Evolutionary conservation across 2,329 filamentous ascomycete genomes (phyloP).

Genomic region (Sporothrix mexicana): DNA sequence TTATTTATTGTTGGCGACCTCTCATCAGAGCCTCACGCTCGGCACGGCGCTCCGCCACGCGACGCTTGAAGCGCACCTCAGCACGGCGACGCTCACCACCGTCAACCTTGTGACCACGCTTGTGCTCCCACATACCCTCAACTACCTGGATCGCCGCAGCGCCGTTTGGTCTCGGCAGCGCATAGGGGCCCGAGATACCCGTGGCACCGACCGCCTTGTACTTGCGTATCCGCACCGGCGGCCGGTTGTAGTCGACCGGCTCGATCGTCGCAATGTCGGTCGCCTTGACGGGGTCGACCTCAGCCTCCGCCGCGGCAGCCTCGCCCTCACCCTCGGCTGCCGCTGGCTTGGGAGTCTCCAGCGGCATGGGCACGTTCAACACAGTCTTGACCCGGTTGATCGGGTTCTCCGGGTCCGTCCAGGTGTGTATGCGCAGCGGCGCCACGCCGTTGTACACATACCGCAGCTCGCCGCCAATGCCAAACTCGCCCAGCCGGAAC

Average conservation of each 20-base stretch:
- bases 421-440: slow-evolving; percentile 56
- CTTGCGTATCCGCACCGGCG: slow-evolving; percentile 59
- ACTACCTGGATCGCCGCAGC: slow-evolving; percentile 69
- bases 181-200: slow-evolving; percentile 76
- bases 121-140: slow-evolving; percentile 93
- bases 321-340: slow-evolving; percentile 3
- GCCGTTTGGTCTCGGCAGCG: slow-evolving; percentile 67
- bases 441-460: slow-evolving; percentile 67
- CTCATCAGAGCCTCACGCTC: slow-evolving; percentile 45
- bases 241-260: slow-evolving; percentile 9
- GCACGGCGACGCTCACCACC: slow-evolving; percentile 90
- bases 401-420: slow-evolving; percentile 43
- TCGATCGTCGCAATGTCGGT: slow-evolving; percentile 6
- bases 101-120: slow-evolving; percentile 87
- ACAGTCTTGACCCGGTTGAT: slow-evolving; percentile 57
- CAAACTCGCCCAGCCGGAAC: slow-evolving; percentile 77
- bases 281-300: slow-evolving; percentile 42
- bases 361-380: slow-evolving; percentile 56
- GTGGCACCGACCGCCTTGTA: slow-evolving; percentile 72
- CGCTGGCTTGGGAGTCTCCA: not conserved
- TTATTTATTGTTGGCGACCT: not conserved
- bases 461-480: slow-evolving; percentile 80
- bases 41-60: slow-evolving; percentile 78
- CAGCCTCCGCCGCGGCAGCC: not conserved
- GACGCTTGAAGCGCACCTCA: slow-evolving; percentile 85